Percentiles rank a stretch among this genome's conserved stretches.
Conservation (phyloP, 2,329 filamentous ascomycete genomes). For the Penicillium sp. region DNA sequence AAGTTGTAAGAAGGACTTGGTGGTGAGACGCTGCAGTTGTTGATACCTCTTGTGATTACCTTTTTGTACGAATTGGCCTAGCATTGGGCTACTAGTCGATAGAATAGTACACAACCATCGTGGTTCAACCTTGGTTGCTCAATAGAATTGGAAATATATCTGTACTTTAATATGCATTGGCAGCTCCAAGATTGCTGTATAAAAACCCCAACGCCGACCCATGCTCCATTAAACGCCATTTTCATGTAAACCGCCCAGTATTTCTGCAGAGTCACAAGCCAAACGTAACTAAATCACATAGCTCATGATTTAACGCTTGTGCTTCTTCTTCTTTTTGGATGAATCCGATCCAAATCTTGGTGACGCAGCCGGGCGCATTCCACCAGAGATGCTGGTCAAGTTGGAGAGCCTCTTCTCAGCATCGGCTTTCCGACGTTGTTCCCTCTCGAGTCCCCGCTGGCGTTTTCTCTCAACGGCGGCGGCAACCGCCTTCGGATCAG, state of each 20-base stretch:
- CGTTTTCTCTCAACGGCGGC: slow-evolving; percentile 16
- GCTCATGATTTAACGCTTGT: slow-evolving; percentile 15
- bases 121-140: background rate
- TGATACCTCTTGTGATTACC: background rate
- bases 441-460: slow-evolving; percentile 14
- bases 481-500: slow-evolving; percentile 15
- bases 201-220: slow-evolving; percentile 4
- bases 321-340: slow-evolving; percentile 23
- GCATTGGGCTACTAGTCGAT: background rate
- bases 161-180: background rate
- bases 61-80: background rate
- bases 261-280: slow-evolving; percentile 6
- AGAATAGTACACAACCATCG: background rate
- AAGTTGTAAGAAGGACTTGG: slow-evolving; percentile 43
- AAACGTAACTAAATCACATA: background rate
- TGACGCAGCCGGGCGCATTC: slow-evolving; percentile 12
- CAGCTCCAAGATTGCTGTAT: background rate
- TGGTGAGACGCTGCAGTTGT: background rate
- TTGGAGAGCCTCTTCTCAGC: slow-evolving; percentile 18
- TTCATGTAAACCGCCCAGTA: background rate
- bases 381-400: slow-evolving; percentile 38
- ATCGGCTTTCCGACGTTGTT: slow-evolving; percentile 7
- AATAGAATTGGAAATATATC: background rate
- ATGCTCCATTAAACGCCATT: slow-evolving; percentile 17
- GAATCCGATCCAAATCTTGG: background rate